Evolutionary conservation across 352 stramenopile genomes (phyloP), one percentile per base, ranked within the genome.

Genomic region (Pythium monospermum): DNA sequence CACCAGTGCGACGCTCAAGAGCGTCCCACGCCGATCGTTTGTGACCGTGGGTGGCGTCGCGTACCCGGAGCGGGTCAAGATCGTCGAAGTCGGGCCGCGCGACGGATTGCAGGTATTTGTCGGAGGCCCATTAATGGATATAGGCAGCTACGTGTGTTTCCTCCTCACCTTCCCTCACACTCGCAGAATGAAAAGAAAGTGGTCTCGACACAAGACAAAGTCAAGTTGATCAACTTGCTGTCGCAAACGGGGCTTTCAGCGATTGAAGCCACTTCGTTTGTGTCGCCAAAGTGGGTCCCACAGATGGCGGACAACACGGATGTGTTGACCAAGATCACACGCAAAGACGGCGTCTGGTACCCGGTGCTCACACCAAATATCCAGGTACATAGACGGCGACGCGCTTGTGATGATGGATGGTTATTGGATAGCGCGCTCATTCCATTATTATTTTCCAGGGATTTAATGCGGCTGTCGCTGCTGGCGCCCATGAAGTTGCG

Each of bases 261-360:
- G 4, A 96, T 99, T 49, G 96, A 99, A 69, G 76, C 89, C 6
- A 97, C 91, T 40, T 83, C 89, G 12, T 98, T 98, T 57, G 96
- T 99, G 13, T 98, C 94, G 7, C 90, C 93, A 18, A 98, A 98
- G 66, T 98, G 95, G 93, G 91, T 99, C 16, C 95, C 95, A 11
- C 91, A 97, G 83, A 98, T 99, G 96, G 89, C 74, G 10, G 91
- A 98, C 59, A 93, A 95, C 46, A 25, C 64, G 3, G 61, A 97
- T 33, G 88, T 98, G 3, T 59, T 98, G 46, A 77, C 82, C 39
- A 41, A 64, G 21, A 96, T 99, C 47, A 51, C 71, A 18, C 76
- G 78, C 38, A 83, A 85, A 32, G 49, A 67, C 19, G 78, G 82
- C 18, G 83, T 97, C 3, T 90, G 64, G 27, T 98, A 97, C 51